Base-by-base conservation (phyloP, 2,329 filamentous ascomycete genomes). In the Pseudopyricularia javanii region DNA sequence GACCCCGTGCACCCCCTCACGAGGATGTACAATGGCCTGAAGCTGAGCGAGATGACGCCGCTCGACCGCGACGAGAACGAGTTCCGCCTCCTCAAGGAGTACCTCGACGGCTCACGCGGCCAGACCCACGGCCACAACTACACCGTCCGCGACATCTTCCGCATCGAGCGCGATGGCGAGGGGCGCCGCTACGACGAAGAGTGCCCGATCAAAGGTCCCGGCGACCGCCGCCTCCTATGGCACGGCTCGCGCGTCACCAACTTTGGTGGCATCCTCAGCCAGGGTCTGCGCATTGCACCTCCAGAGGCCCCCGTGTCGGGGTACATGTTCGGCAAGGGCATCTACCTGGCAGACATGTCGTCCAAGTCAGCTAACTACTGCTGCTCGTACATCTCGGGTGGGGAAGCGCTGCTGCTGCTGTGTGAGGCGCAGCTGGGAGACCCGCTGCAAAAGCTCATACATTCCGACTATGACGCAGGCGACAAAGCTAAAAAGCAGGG, bases 301-400 rank as follows among this genome's bases (percentile, higher is more conserved):
- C 85, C 85, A 0, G 85, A 94, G 65, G 89, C 89, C 0, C 90
- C 88, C 0, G 82, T 82, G 0, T 78, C 75, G 4, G 88, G 88
- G 1, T 90, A 91, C 70, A 91, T 91, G 86, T 95, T 94, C 59
- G 89, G 85, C 54, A 94, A 94, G 66, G 89, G 89, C 47, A 86
- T 95, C 48, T 95, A 95, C 63, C 77, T 95, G 2, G 88, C 88
- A 2, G 88, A 94, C 61, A 90, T 90, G 75, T 85, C 82, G 0
- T 85, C 80, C 63, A 95, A 94, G 68, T 89, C 85, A 2, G 88
- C 88, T 15, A 80, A 80, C 60, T 95, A 95, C 69, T 93, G 88
- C 64, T 76, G 67, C 51, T 64, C 80, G 0, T 64, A 68, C 57
- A 75, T 71, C 55, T 86, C 84, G n/a, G 78, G 76, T n/a, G 78